Percentiles rank a stretch among this genome's conserved stretches.
phyloP scores from a whole-genome alignment of 345 rosid genomes.

The Citrus sp. region DNA sequence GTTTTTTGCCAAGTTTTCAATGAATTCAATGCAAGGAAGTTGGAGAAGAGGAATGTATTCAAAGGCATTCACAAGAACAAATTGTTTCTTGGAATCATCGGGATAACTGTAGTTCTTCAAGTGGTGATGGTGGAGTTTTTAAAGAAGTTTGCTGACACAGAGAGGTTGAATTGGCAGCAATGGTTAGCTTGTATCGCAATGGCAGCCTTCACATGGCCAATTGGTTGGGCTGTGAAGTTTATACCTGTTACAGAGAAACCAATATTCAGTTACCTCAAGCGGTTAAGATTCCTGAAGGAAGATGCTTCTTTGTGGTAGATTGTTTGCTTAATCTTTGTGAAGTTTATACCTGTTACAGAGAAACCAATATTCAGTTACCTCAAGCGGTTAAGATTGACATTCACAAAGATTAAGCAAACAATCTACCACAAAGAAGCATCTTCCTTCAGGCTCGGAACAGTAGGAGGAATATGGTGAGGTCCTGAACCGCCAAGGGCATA shows the following conservation, averaged over 20 bases:
- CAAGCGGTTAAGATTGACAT: slow-evolving; percentile 22
- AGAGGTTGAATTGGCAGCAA: slow-evolving; percentile 44
- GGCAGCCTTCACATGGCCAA: slow-evolving; percentile 62
- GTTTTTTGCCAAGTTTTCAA: slow-evolving; percentile 67
- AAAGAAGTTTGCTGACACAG: slow-evolving; percentile 56
- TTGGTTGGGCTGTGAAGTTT: slow-evolving; percentile 55
- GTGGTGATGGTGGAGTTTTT: slow-evolving; percentile 63
- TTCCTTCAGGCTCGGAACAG: slow-evolving; percentile 16
- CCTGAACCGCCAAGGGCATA: neutral
- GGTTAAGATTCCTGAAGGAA: neutral
- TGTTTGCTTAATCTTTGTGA: slow-evolving; percentile 20
- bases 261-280: slow-evolving; percentile 36
- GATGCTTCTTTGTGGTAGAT: too few relatives aligned
- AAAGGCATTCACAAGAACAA: slow-evolving; percentile 49
- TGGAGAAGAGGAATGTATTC: slow-evolving; percentile 68
- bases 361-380: slow-evolving; percentile 42
- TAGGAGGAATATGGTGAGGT: neutral
- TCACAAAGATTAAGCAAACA: slow-evolving; percentile 19
- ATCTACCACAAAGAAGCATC: slow-evolving; percentile 11
- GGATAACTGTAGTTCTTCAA: slow-evolving; percentile 58
- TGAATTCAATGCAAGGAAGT: slow-evolving; percentile 65
- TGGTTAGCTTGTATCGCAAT: slow-evolving; percentile 49
- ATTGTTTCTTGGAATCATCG: slow-evolving; percentile 55
- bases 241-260: slow-evolving; percentile 53
- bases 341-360: slow-evolving; percentile 53